Conservation (phyloP, 164 flowering plant genomes). For the Kingdonia uniflora region DNA sequence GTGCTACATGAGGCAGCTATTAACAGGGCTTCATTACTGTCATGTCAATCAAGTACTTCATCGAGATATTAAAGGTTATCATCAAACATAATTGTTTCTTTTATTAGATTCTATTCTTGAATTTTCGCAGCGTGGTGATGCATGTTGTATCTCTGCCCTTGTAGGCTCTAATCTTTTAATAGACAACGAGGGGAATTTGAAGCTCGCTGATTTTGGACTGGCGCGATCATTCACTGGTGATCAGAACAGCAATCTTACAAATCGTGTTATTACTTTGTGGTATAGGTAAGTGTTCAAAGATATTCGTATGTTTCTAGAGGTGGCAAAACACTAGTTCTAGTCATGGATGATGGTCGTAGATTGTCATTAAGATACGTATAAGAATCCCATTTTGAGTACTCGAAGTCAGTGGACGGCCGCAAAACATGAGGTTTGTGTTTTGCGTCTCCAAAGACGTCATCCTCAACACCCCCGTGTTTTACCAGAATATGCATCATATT, state of each 20-base stretch:
- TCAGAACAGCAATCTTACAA: slow-evolving; percentile 72
- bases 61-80: slow-evolving; percentile 84
- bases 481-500: too few species aligned
- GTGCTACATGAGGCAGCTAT: slow-evolving; percentile 95
- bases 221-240: slow-evolving; percentile 76
- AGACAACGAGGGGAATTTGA: slow-evolving; percentile 84
- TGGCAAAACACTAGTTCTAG: background rate
- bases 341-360: too few species aligned
- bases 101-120: background rate
- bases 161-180: slow-evolving; percentile 96
- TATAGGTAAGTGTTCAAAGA: slow-evolving; percentile 52
- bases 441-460: too few species aligned
- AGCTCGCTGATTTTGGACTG: slow-evolving; percentile 97
- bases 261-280: slow-evolving; percentile 92
- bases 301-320: background rate
- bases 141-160: background rate
- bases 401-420: too few species aligned
- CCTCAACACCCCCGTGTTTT: too few species aligned
- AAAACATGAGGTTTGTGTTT: too few species aligned
- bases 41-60: slow-evolving; percentile 95
- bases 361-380: too few species aligned
- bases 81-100: background rate
- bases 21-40: slow-evolving; percentile 93
- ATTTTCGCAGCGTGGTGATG: background rate
- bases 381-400: too few species aligned